Evolutionary conservation across 2,329 filamentous ascomycete genomes (phyloP).

Genomic region (Scytalidium lignicola): DNA sequence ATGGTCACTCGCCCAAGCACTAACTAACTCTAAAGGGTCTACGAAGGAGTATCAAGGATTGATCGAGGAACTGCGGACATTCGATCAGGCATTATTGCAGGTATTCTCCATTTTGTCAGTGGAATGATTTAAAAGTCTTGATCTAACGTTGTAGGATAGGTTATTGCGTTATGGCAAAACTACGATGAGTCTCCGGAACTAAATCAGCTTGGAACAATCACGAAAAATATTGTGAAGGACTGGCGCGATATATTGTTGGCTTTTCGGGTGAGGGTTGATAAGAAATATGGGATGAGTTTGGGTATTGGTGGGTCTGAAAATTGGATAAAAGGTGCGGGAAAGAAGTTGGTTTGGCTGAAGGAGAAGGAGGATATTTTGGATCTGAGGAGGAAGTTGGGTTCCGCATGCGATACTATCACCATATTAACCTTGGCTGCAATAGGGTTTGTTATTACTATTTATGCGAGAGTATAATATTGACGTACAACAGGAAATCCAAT

Average conservation of each 20-base stretch:
- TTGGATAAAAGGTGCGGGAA: slow-evolving; percentile 3
- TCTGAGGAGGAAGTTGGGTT: slow-evolving; percentile 6
- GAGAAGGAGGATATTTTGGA: slow-evolving; percentile 9
- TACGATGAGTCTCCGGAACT: slow-evolving; percentile 1
- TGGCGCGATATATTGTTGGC: slow-evolving; percentile 2
- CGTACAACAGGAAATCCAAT: slow-evolving; percentile 10
- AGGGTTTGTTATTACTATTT: not conserved
- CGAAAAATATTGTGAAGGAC: slow-evolving; percentile 2
- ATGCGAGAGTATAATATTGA: not conserved
- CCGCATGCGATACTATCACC: slow-evolving; percentile 3
- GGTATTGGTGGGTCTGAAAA: slow-evolving; percentile 2
- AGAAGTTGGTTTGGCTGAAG: slow-evolving; percentile 7
- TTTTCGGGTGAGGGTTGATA: slow-evolving; percentile 6
- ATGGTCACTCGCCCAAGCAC: slow-evolving; percentile 1
- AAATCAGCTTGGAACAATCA: not conserved
- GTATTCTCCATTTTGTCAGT: too few relatives aligned
- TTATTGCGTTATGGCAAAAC: slow-evolving; percentile 6
- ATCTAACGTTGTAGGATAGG: not conserved
- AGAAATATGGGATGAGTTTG: slow-evolving; percentile 5
- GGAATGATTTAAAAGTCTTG: too few relatives aligned
- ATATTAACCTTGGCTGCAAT: slow-evolving; percentile 5
- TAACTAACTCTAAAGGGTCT: slow-evolving; percentile 2
- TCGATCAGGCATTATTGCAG: slow-evolving; percentile 6
- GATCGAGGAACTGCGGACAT: slow-evolving; percentile 4
- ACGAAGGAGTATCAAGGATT: slow-evolving; percentile 9